Base-by-base conservation (phyloP, 2,329 filamentous ascomycete genomes). In the Colletotrichum phormii region DNA sequence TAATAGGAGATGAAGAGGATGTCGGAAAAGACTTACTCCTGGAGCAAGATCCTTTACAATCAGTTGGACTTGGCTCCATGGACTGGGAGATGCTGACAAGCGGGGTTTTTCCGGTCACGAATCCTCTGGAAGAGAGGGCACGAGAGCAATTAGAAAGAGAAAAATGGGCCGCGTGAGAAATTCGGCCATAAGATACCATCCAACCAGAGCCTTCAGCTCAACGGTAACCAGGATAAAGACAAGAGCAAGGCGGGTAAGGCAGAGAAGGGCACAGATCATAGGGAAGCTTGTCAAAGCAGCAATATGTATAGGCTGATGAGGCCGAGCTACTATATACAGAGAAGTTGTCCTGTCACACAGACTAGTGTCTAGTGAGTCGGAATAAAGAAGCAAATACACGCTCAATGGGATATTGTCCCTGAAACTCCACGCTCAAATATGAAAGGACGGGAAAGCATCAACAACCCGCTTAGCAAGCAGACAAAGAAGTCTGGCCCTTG, bases 401-500 rank as follows among this genome's bases (percentile, higher is more conserved):
- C 71, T 65, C 18, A 26, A 18, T 60, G 46, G 6, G 22, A n/a
- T 15, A 11, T 11, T 15, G 11, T 31, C n/a, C 58, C 51, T 26
- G 18, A 33, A 61, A 57, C 55, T 61, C 55, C 66, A 61, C 49
- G 70, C 70, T 54, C 46, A 64, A 57, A 49, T 18, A 29, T 37
- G n/a, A 49, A 46, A 60, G 9, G n/a, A 22, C 18, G 12, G 24
- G n/a, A 13, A 4, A 22, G 2, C 15, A 7, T 9, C 5, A 29
- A 7, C 6, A 51, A n/a, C 0, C 9, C 33, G 63, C 59, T 67
- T 64, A 74, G 71, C 71, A 74, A 54, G 63, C 42, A 7, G 71
- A 60, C 29, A 74, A 59, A 8, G 71, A 74, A 18, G 68, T 64
- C 68, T 74, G 71, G 35, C 71, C 71, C 71, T 72, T 74, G 71